Conservation (phyloP, 2,329 filamentous ascomycete species). For the Mollisiaceae sp. region DNA sequence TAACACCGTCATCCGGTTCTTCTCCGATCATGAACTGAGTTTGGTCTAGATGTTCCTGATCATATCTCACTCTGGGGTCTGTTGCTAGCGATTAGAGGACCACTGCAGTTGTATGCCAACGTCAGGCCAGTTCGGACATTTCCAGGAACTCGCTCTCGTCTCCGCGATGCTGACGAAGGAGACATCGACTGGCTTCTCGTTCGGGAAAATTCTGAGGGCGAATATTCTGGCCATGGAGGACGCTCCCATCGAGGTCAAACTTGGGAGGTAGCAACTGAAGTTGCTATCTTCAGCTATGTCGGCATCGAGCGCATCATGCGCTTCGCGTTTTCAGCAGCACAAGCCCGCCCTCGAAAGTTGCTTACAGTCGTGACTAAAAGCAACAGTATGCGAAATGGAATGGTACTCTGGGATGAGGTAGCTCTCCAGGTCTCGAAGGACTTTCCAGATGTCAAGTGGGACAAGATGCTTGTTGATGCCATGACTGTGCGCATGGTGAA, state of each 20-base stretch:
- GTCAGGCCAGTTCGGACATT: conserved; percentile 65
- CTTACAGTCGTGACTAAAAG: conserved; percentile 68
- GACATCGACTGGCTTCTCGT: conserved; percentile 69
- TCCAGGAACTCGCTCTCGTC: conserved; percentile 58
- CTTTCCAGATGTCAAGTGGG: conserved; percentile 61
- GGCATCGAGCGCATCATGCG: conserved; percentile 63
- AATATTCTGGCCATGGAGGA: conserved; percentile 67
- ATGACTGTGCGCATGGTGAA: conserved; percentile 57
- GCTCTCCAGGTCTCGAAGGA: conserved; percentile 58
- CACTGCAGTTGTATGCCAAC: conserved; percentile 68
- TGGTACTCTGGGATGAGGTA: conserved; percentile 71
- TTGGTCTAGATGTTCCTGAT: conserved; percentile 58
- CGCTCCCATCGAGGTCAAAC: conserved; percentile 59
- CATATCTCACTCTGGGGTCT: conserved; percentile 70
- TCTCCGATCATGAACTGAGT: neutral
- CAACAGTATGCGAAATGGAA: conserved; percentile 67
- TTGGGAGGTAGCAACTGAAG: conserved; percentile 65
- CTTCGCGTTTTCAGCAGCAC: conserved; percentile 64
- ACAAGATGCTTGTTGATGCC: conserved; percentile 68
- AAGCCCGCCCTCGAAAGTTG: conserved; percentile 55
- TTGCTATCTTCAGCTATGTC: conserved; percentile 64
- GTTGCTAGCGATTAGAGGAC: conserved; percentile 53
- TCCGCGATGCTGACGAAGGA: conserved; percentile 48
- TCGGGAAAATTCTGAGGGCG: conserved; percentile 68
- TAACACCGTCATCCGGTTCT: conserved; percentile 32